Percentiles rank a stretch among this genome's conserved stretches.
Conservation (phyloP, 345 rosid genomes). For the Conringia planisiliqua region DNA sequence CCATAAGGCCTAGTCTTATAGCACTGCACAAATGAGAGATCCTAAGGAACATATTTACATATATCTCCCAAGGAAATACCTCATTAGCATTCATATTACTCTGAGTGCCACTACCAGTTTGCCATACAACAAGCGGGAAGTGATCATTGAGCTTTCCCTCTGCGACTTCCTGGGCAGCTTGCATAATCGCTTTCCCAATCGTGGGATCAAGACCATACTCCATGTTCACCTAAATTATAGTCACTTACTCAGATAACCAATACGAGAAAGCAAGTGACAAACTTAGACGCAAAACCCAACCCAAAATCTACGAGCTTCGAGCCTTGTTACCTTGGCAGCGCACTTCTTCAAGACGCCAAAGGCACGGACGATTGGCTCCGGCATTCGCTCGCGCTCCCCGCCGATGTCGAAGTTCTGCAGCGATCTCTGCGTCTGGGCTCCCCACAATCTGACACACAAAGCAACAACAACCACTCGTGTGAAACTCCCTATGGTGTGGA, state of each 20-base stretch:
- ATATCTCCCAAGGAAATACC: constrained; percentile 38
- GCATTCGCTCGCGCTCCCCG: constrained; percentile 90
- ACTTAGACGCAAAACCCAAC: background rate
- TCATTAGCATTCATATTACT: constrained; percentile 99
- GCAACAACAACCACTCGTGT: background rate
- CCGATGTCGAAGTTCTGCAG: constrained; percentile 94
- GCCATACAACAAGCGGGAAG: constrained; percentile 94
- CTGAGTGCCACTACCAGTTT: constrained; percentile 99
- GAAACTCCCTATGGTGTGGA: background rate
- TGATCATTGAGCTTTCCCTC: constrained; percentile 85
- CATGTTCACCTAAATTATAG: constrained; percentile 62
- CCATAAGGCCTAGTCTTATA: too few relatives aligned
- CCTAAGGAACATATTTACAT: background rate
- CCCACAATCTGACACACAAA: constrained; percentile 65
- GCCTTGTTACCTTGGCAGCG: constrained; percentile 71
- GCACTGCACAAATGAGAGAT: background rate
- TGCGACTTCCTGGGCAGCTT: constrained; percentile 93
- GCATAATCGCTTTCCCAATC: constrained; percentile 83
- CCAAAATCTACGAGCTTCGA: background rate
- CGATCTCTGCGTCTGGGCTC: constrained; percentile 96
- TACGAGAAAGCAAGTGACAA: background rate
- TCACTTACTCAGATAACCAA: background rate
- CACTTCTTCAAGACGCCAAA: constrained; percentile 93
- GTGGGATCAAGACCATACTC: constrained; percentile 89
- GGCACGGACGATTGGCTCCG: constrained; percentile 91